Conservation (phyloP, 2,329 filamentous ascomycete genomes). For the Trichophyton simii region DNA sequence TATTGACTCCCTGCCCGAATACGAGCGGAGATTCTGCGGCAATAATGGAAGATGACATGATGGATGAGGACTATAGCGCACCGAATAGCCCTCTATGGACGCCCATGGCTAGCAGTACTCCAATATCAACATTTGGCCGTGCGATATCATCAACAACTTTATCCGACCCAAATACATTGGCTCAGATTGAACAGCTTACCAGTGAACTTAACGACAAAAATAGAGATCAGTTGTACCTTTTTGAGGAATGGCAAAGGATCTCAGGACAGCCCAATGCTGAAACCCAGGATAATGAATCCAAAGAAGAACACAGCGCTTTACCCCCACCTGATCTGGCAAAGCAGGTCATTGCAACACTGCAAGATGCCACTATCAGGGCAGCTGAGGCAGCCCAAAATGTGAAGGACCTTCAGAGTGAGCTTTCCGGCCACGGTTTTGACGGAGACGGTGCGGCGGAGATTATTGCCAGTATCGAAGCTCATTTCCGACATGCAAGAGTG, state of each 20-base stretch:
- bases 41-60: not conserved
- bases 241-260: slow-evolving; percentile 28
- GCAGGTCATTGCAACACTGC: slow-evolving; percentile 26
- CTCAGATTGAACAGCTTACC: slow-evolving; percentile 16
- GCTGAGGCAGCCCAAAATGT: slow-evolving; percentile 29
- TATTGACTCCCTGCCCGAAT: not conserved
- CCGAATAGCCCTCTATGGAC: slow-evolving; percentile 2
- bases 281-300: not conserved
- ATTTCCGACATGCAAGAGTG: slow-evolving; percentile 33
- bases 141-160: slow-evolving; percentile 8
- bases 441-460: slow-evolving; percentile 22
- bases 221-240: slow-evolving; percentile 29
- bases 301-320: slow-evolving; percentile 13
- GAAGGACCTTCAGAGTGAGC: slow-evolving; percentile 24
- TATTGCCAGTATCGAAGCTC: slow-evolving; percentile 25
- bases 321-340: slow-evolving; percentile 30
- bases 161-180: slow-evolving; percentile 4
- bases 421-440: slow-evolving; percentile 30
- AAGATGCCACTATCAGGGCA: slow-evolving; percentile 25
- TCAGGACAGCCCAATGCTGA: slow-evolving; percentile 16
- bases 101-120: not conserved
- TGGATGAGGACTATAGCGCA: not conserved
- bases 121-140: not conserved
- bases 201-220: slow-evolving; percentile 29
- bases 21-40: not conserved